Conservation (phyloP, 2,329 filamentous ascomycete species). For the Geosmithia flava region DNA sequence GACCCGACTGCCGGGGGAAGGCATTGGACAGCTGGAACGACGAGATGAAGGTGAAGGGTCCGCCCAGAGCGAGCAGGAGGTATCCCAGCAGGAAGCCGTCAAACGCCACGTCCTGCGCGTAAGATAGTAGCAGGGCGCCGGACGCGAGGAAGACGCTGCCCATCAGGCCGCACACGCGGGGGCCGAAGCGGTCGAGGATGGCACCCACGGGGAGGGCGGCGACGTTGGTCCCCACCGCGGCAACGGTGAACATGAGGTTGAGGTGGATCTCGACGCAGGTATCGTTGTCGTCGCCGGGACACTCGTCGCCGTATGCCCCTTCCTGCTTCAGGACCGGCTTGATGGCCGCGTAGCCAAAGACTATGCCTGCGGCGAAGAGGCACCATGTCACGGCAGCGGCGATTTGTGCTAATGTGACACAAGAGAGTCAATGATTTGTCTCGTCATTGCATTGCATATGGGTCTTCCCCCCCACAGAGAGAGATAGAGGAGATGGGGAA, state of each 20-base stretch:
- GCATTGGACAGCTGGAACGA: slow-evolving; percentile 78
- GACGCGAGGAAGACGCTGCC: slow-evolving; percentile 53
- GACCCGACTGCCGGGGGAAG: slow-evolving; percentile 62
- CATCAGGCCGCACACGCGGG: slow-evolving; percentile 60
- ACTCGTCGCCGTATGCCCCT: slow-evolving; percentile 57
- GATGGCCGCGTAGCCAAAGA: slow-evolving; percentile 77
- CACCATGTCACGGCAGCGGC: slow-evolving; percentile 29
- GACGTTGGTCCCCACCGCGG: slow-evolving; percentile 79
- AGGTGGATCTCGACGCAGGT: slow-evolving; percentile 46
- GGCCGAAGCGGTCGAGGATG: slow-evolving; percentile 72
- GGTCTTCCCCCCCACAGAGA: too few relatives aligned
- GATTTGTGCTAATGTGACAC: slow-evolving; percentile 12
- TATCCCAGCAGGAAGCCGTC: slow-evolving; percentile 69
- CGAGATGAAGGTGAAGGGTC: slow-evolving; percentile 71
- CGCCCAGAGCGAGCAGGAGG: slow-evolving; percentile 64
- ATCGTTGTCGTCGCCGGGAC: slow-evolving; percentile 22
- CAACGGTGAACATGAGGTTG: slow-evolving; percentile 88
- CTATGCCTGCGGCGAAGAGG: slow-evolving; percentile 63
- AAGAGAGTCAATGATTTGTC: background rate
- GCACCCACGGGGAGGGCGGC: slow-evolving; percentile 76
- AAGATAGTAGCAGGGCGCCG: slow-evolving; percentile 64
- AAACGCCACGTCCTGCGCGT: slow-evolving; percentile 38
- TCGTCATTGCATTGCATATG: too few relatives aligned
- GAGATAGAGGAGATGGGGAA: background rate
- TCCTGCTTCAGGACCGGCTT: slow-evolving; percentile 69